Base-by-base conservation (phyloP, 2,329 filamentous ascomycete genomes). In the Orbilia javanica region DNA sequence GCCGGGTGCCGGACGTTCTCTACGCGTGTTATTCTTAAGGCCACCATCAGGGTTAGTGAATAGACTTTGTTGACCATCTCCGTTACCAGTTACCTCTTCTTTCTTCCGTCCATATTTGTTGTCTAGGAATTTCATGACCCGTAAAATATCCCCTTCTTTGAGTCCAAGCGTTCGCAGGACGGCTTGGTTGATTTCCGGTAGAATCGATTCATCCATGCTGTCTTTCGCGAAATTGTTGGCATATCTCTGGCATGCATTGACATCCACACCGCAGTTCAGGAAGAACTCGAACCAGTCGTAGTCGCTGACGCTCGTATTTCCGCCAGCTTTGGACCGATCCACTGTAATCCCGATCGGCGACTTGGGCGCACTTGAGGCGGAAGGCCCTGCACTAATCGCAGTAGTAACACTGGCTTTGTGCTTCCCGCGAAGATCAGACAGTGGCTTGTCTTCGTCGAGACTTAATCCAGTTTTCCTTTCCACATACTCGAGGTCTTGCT, bases 231-330 rank as follows among this genome's bases (percentile, higher is more conserved):
- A 99, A 1, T 93, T 93, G 82, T 94, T 92, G 0, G 94, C 91
- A 83, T 99, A 99, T 68, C 96, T 89, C 85, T 98, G 95, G 84
- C 96, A 99, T 53, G 97, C 90, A 74, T 96, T 93, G 60, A 95
- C 93, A 52, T 94, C 92, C 81, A 98, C 93, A 55, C 97, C 95
- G 83, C 94, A 96, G 79, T 91, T 90, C 46, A 99, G 86, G 87
- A 99, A 99, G 86, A 99, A 98, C 83, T 97, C 94, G 82, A 99
- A 99, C 96, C 96, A 99, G 84, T 99, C 96, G 83, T 98, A 97
- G 57, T 96, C 91, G 31, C 44, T 73, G 22, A 29, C 42, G 25
- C 34, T 57, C 0, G 92, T 87, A 57, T 60, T 68, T 82, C 82
- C 44, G 83, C 80, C 27, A 81, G 82, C 31, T 82, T 83, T 65